These are phyloP conservation scores for Tuber indicum DNA, from an alignment of 495 filamentous ascomycete genomes.

Conservation along the genomic window DNA sequence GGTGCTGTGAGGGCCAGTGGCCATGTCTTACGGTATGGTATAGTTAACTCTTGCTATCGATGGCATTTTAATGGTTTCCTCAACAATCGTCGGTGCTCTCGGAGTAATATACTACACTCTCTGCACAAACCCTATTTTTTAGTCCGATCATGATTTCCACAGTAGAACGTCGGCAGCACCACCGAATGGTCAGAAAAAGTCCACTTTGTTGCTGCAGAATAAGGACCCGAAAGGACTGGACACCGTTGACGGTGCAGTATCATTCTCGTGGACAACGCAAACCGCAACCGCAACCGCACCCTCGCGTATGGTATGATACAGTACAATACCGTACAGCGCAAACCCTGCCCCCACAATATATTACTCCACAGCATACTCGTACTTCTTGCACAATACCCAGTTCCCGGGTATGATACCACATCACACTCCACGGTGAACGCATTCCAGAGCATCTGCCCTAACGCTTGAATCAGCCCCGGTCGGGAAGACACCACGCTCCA, in stretches of 20 bases:
- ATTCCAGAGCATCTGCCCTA: neutral
- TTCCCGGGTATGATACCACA: neutral
- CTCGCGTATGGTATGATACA: neutral
- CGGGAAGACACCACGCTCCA: neutral
- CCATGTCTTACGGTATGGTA: too few relatives aligned
- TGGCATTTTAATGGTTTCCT: too few relatives aligned
- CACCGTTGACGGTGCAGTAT: too few relatives aligned
- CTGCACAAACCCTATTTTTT: neutral
- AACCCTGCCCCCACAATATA: neutral
- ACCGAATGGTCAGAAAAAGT: neutral
- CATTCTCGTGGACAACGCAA: neutral
- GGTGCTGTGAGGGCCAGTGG: too few relatives aligned
- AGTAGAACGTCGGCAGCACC: neutral
- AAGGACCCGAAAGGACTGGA: neutral
- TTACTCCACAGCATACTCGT: neutral
- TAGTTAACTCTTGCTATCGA: too few relatives aligned
- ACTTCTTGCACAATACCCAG: neutral
- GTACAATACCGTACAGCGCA: neutral
- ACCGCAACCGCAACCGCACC: neutral
- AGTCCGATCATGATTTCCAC: neutral
- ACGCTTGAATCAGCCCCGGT: neutral
- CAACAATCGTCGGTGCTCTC: neutral
- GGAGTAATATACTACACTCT: neutral
- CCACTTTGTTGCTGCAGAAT: neutral
- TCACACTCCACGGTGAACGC: neutral